These are phyloP conservation scores for Xylaria sp. DNA, from an alignment of 2,329 filamentous ascomycete species.

Conservation along the genomic window DNA sequence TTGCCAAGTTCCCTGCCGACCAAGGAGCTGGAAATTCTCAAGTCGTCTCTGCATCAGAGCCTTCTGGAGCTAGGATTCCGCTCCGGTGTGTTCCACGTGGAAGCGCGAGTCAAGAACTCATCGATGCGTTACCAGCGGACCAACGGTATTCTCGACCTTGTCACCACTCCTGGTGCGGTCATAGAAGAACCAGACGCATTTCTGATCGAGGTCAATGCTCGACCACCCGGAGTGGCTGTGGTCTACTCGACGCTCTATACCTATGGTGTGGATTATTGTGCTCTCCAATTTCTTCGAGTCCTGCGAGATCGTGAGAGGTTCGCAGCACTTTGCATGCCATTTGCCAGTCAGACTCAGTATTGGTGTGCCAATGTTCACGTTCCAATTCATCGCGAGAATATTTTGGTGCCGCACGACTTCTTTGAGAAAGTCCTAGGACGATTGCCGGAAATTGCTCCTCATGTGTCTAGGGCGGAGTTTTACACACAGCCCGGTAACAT, in stretches of 20 bases:
- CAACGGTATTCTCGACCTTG: background rate
- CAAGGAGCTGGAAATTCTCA: background rate
- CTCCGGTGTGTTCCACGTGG: background rate
- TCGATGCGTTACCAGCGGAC: background rate
- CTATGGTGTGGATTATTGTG: background rate
- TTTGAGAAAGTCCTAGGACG: no score
- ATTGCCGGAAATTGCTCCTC: no score
- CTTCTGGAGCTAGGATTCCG: background rate
- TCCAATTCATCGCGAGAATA: no score
- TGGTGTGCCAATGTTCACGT: no score
- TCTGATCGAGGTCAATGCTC: conserved; percentile 1
- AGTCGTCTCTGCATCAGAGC: background rate
- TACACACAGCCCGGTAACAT: no score
- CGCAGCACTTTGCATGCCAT: no score
- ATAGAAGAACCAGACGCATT: background rate
- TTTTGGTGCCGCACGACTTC: no score
- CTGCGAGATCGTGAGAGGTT: background rate
- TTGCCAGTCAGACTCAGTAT: no score
- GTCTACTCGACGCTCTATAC: background rate
- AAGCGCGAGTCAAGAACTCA: background rate
- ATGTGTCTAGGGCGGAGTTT: no score
- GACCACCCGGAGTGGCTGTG: background rate
- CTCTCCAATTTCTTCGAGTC: background rate
- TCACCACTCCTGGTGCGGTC: background rate
- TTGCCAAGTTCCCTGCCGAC: background rate